Base-by-base conservation (phyloP, 306 rosid genomes). In the Ammopiptanthus mongolicus region DNA sequence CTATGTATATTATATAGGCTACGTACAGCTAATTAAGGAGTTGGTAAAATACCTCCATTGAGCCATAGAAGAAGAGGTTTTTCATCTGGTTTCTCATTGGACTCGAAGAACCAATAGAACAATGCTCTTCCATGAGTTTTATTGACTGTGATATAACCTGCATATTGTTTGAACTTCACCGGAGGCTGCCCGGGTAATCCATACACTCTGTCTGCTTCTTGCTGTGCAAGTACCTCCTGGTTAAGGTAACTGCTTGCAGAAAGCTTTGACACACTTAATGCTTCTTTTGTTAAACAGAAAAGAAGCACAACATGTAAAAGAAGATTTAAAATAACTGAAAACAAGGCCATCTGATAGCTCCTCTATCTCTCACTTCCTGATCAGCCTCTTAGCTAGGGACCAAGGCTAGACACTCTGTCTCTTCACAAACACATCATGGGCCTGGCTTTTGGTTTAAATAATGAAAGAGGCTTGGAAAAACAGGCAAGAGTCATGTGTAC, bases 51-150 rank as follows among this genome's bases (percentile, higher is more conserved):
- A 93, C 98, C 98, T 90, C 98, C 98, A 68, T 93, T 93, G 36
- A 93, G 95, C 98, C 98, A 93, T 0, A 93, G 84, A 21, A 93
- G 86, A 42, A 93, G 66, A 62, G 98, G 96, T 78, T 90, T 90
- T 0, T 77, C 8, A 12, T 78, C 41, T 10, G 95, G 83, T 4
- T 79, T 61, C 0, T 74, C 22, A 14, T 77, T 52, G 39, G 96
- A 80, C 56, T 88, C 91, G 8, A 93, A 88, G 76, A 93, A 93
- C 98, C 98, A 93, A 82, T 93, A 93, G 71, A 93, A 93, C 70
- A 93, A 80, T 31, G 98, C 93, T 82, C 96, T 84, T 33, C 96
- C 98, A 71, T 90, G 96, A 48, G 78, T 65, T 46, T 87, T 51
- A 72, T 93, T 90, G 41, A 93, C 98, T 0, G 84, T 88, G 46